Evolutionary conservation across 257 asterid species (phyloP).

Genomic region (Solanum sitiens): DNA sequence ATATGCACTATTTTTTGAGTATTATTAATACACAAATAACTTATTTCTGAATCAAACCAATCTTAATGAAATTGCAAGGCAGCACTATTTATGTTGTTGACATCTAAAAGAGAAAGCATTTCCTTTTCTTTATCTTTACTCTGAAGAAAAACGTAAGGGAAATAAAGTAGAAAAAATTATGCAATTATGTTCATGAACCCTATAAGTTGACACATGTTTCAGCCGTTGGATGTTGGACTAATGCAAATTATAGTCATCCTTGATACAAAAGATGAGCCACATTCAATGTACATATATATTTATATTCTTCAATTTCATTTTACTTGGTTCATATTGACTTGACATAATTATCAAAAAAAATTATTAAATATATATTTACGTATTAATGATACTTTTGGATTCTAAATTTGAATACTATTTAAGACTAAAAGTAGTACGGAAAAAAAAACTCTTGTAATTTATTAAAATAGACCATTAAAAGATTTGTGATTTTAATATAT

Average conservation of each 20-base stretch:
- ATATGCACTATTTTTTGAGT: neutral
- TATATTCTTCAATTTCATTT: no score
- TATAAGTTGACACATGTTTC: neutral
- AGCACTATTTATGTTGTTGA: neutral
- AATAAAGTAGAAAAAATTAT: neutral
- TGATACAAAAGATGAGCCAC: neutral
- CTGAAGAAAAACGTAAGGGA: neutral
- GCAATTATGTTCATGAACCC: neutral
- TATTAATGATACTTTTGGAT: neutral
- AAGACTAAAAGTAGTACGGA: no score
- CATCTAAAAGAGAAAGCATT: neutral
- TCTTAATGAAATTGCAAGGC: neutral
- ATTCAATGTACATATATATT: neutral
- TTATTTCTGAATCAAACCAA: neutral
- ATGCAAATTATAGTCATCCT: neutral
- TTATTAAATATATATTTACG: no score
- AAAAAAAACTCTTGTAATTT: no score
- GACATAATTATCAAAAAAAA: accelerated
- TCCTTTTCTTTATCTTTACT: neutral
- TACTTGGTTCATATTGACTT: no score
- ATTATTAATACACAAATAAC: neutral
- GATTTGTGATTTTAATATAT: no score
- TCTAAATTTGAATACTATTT: no score
- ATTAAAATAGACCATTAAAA: no score
- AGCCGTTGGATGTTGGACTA: neutral